Evolutionary conservation across 2,329 filamentous ascomycete genomes (phyloP), one percentile per base, ranked within the genome.

Genomic region (Venturia asperata): DNA sequence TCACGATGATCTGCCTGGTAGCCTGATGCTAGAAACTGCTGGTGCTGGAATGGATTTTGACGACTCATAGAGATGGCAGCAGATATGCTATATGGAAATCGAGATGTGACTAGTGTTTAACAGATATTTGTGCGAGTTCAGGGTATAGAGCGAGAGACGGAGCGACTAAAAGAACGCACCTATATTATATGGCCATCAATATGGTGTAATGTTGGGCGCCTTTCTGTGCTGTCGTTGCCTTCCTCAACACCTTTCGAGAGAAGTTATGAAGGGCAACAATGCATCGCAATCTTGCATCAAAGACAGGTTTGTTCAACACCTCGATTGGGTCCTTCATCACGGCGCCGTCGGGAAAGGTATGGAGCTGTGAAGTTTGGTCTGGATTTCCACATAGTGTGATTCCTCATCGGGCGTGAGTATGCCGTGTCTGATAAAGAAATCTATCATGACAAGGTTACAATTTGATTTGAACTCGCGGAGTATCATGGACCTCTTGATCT

Each of bases 351-450:
- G 65, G 39, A 69, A 61, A 7, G 61, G 65, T 39, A 68, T 55
- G 27, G 34, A 27, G 27, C 72, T 70, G 70, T 76, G 73, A 39
- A 77, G 63, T 15, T 73, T 65, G 1, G 68, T 62, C 24, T 71
- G 58, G 42, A 77, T 73, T 60, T 74, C 72, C 17, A 71, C n/a
- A 61, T 71, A 72, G 45, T 70, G 49, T 15, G 66, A 61, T 65
- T 76, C 72, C 27, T 70, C 72, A 52, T 75, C 72, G 7, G 63
- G 30, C 1, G 55, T 74, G 21, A 76, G 13, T 34, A 75, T 67
- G 1, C 74, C 72, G 68, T 73, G 72, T 43, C 70, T 63, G 58
- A 76, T 71, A 19, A 77, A 70, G 66, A 74, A 74, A 17, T 74
- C 71, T 11, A 76, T 65, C 21, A 74, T 67, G 17, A 72, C 71